Base-by-base conservation (phyloP, 495 filamentous ascomycete species). In the Extremus antarcticus region DNA sequence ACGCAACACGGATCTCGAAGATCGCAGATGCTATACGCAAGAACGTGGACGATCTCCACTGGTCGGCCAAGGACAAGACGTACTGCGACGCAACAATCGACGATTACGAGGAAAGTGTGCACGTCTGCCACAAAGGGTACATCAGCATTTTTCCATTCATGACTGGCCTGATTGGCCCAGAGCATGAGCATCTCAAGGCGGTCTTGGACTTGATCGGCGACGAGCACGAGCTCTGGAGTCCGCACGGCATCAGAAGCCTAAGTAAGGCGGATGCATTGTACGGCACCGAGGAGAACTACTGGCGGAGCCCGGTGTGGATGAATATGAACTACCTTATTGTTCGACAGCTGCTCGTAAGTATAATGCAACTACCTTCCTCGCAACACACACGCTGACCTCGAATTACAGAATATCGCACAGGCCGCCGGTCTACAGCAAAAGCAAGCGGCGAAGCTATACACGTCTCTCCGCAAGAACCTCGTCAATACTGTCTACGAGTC, bases 81-180 rank as follows among this genome's bases (percentile, higher is more conserved):
- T 97, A 88, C 72, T 98, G 92, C 65, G 92, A 98, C 65, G 88
- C 90, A 4, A 96, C 90, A 0, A 87, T 98, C 54, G 92, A 98
- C 60, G 92, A 90, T 41, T 96, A 84, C 61, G 92, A 96, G 68
- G 92, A 98, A 70, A 84, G 85, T 62, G 71, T 78, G 39, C 83
- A 90, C 39, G 88, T 95, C 39, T 98, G 92, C 68, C 94, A 97
- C 72, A 94, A 94, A 70, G 92, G 92, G 21, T 98, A 98, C 65
- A 82, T 98, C 54, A 90, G 86, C 35, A 78, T 98, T 19, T 92
- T 95, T 71, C 92, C 92, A 11, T 95, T 97, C 75, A 68, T 98
- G 63, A 81, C 87, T 3, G 85, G 85, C 13, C 77, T 97, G 64
- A 50, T 98, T 32, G 74, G 76, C 29, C 75, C 87, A 0, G 81